Evolutionary conservation across 2,329 filamentous ascomycete species (phyloP).

Genomic region (Dactylonectria macrodidyma): DNA sequence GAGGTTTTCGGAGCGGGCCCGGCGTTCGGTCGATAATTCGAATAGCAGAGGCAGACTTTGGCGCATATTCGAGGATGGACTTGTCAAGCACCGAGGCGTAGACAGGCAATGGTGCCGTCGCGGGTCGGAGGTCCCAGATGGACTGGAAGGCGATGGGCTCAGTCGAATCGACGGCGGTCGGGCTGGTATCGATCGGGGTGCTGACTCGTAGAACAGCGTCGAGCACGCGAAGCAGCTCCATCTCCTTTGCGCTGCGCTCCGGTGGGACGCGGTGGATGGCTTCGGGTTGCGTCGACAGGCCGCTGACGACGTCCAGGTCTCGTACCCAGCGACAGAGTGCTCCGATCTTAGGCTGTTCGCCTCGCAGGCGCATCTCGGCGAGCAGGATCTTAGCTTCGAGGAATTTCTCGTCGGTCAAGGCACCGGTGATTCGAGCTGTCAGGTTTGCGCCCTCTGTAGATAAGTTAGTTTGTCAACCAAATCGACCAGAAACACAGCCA

Average conservation of each 20-base stretch:
- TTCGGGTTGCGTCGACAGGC: conserved; percentile 70
- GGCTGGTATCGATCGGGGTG: conserved; percentile 70
- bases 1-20: conserved; percentile 74
- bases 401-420: conserved; percentile 76
- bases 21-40: conserved; percentile 74
- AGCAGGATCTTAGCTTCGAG: conserved; percentile 76
- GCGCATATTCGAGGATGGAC: conserved; percentile 63
- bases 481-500: background rate
- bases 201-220: conserved; percentile 76
- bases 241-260: conserved; percentile 61
- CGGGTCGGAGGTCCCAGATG: conserved; percentile 71
- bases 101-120: conserved; percentile 58
- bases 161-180: conserved; percentile 52
- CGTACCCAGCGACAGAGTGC: conserved; percentile 81
- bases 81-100: conserved; percentile 73
- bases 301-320: conserved; percentile 78
- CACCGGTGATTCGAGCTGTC: conserved; percentile 76
- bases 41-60: conserved; percentile 60
- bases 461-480: conserved; percentile 5
- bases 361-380: conserved; percentile 79
- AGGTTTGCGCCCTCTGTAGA: conserved; percentile 70
- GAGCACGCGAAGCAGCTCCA: conserved; percentile 72
- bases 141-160: conserved; percentile 71
- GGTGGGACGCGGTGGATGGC: conserved; percentile 33
- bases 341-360: conserved; percentile 76